Evolutionary conservation across 768 basidiomycete genomes (phyloP).

Genomic region (Macrocybe gigantea): DNA sequence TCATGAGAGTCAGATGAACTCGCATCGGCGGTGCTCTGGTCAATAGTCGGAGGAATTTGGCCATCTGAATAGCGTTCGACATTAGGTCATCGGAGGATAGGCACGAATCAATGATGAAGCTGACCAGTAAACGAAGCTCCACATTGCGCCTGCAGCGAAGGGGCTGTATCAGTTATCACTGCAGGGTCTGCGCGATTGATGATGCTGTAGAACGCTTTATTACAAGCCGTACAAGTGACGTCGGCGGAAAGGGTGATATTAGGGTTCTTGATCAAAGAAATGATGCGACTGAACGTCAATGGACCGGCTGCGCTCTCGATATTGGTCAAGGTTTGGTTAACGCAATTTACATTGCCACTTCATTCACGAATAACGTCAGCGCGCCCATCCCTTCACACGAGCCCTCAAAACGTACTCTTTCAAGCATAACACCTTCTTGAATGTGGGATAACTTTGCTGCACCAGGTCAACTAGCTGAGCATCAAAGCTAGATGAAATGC

Average conservation of each 20-base stretch:
- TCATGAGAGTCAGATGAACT: too few species aligned
- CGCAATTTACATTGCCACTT: slow-evolving; percentile 39
- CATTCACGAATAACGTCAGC: not conserved
- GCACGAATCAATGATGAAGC: slow-evolving; percentile 8
- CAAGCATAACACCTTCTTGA: slow-evolving; percentile 51
- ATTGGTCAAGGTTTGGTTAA: slow-evolving; percentile 48
- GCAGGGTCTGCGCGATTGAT: slow-evolving; percentile 27
- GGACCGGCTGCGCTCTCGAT: slow-evolving; percentile 35
- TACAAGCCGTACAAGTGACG: slow-evolving; percentile 44
- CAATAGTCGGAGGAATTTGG: slow-evolving; percentile 26
- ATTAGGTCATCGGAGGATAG: not conserved
- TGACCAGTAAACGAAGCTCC: slow-evolving; percentile 48
- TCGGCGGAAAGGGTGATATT: slow-evolving; percentile 20
- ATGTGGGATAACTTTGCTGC: slow-evolving; percentile 50
- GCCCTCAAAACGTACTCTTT: slow-evolving; percentile 44
- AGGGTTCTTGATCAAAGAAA: slow-evolving; percentile 10
- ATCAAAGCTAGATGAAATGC: slow-evolving; percentile 13
- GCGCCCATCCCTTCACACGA: not conserved
- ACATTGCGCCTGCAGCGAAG: slow-evolving; percentile 32
- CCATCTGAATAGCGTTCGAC: slow-evolving; percentile 24
- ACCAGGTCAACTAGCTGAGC: slow-evolving; percentile 28
- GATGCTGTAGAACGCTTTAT: slow-evolving; percentile 44
- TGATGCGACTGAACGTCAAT: slow-evolving; percentile 27
- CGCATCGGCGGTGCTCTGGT: slow-evolving; percentile 23
- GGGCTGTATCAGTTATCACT: slow-evolving; percentile 19